Conservation (phyloP, 2,329 filamentous ascomycete species). For the Fusarium sp. region DNA sequence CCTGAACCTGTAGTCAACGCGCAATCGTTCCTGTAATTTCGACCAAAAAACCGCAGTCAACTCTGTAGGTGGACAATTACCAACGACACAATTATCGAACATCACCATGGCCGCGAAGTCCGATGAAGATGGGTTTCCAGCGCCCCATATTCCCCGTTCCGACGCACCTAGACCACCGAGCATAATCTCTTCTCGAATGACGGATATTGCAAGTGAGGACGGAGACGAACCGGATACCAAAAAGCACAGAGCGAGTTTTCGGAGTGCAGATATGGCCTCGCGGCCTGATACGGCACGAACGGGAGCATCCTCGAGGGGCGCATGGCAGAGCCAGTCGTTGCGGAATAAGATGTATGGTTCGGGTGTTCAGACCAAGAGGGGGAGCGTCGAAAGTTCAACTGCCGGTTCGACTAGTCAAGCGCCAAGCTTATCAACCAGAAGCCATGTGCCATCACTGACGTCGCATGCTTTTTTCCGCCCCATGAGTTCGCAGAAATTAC, state of each 20-base stretch:
- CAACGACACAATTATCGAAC: conserved; percentile 30
- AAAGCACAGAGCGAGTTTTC: conserved; percentile 42
- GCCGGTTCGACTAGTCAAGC: conserved; percentile 62
- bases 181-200: conserved; percentile 77
- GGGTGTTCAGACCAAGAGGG: conserved; percentile 56
- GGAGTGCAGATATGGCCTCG: conserved; percentile 56
- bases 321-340: conserved; percentile 65
- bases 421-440: conserved; percentile 75
- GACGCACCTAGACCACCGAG: conserved; percentile 64
- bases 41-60: conserved; percentile 24
- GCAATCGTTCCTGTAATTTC: conserved; percentile 11
- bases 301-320: conserved; percentile 52
- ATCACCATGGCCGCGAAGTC: conserved; percentile 52
- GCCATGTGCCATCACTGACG: conserved; percentile 88
- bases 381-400: conserved; percentile 54
- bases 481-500: conserved; percentile 94
- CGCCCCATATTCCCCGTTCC: conserved; percentile 53
- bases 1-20: conserved; percentile 13
- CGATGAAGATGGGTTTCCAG: conserved; percentile 52
- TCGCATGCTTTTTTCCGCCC: conserved; percentile 94
- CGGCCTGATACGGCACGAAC: conserved; percentile 65
- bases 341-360: conserved; percentile 57
- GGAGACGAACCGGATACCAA: conserved; percentile 55
- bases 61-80: conserved; percentile 12
- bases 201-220: conserved; percentile 68